Conservation (phyloP, 2,329 filamentous ascomycete genomes). For the Aspergillus intermedius region DNA sequence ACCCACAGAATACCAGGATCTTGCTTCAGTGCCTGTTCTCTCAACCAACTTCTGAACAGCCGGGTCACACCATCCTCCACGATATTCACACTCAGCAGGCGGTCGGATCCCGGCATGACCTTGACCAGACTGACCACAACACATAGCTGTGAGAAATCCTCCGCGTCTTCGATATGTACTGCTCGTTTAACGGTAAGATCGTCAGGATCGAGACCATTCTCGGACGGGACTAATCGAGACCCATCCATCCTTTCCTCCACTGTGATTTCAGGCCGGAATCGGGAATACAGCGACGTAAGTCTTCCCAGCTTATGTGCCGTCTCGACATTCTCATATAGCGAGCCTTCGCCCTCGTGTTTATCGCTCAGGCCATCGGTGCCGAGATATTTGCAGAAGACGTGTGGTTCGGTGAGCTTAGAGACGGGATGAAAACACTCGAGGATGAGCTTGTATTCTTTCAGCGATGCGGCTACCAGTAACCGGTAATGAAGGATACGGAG, state of each 20-base stretch:
- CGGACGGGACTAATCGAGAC: constrained; percentile 6
- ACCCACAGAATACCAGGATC: constrained; percentile 58
- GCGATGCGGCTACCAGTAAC: constrained; percentile 52
- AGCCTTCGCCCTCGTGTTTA: constrained; percentile 34
- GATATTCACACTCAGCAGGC: constrained; percentile 60
- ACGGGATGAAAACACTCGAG: constrained; percentile 74
- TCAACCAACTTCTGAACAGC: constrained; percentile 68
- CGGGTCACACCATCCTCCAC: constrained; percentile 63
- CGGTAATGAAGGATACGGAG: constrained; percentile 60
- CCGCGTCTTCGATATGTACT: constrained; percentile 21
- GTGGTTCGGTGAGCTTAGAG: constrained; percentile 61
- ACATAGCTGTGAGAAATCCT: constrained; percentile 69
- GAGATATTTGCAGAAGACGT: constrained; percentile 61
- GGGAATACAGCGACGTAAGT: constrained; percentile 58
- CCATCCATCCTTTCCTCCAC: constrained; percentile 32
- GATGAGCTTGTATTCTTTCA: constrained; percentile 60
- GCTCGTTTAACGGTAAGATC: not conserved
- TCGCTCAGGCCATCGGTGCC: constrained; percentile 56
- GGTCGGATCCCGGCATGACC: constrained; percentile 52
- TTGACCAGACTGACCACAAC: constrained; percentile 63
- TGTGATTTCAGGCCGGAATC: constrained; percentile 60
- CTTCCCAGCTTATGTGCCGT: constrained; percentile 33
- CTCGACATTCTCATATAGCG: constrained; percentile 27
- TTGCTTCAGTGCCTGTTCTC: constrained; percentile 28
- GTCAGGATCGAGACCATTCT: constrained; percentile 6